A percentile compares a stretch with the other conserved stretches of the same genome.
Evolutionary conservation across 2,329 filamentous ascomycete species (phyloP).

Genomic region (Apiospora marii): DNA sequence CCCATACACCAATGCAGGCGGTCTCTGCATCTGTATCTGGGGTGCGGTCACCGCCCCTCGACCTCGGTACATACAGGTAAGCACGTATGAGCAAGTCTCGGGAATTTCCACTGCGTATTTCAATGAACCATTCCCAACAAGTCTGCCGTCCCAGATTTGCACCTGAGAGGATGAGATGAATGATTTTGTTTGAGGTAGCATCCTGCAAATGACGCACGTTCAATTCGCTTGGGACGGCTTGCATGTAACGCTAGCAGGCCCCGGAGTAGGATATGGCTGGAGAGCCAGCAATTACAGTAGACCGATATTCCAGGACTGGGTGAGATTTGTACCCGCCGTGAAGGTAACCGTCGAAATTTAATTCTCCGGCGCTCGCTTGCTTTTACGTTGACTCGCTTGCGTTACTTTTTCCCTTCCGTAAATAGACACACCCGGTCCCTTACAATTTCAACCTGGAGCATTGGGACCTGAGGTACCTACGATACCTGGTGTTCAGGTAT

Average conservation of each 20-base stretch:
- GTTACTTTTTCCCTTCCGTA: conserved; percentile 13
- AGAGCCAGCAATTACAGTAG: conserved; percentile 15
- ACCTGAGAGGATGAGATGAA: conserved; percentile 10
- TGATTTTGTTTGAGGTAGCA: conserved; percentile 16
- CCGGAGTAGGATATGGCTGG: conserved; percentile 11
- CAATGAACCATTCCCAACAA: neutral
- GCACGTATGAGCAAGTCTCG: neutral
- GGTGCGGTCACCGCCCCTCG: neutral
- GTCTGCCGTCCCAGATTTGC: neutral
- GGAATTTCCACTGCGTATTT: neutral
- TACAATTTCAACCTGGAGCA: conserved; percentile 4
- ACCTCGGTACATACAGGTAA: neutral
- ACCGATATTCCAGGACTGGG: neutral
- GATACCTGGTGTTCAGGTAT: neutral
- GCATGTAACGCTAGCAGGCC: neutral
- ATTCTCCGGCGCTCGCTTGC: conserved; percentile 19
- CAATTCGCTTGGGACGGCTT: conserved; percentile 16
- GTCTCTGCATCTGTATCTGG: too few relatives aligned
- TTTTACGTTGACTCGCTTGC: neutral
- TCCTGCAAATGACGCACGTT: conserved; percentile 4
- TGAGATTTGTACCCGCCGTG: conserved; percentile 12
- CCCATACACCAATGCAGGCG: neutral
- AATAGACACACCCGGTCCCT: neutral
- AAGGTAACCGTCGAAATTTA: conserved; percentile 10
- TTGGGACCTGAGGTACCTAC: neutral